Evolutionary conservation across 441 rosid genomes (phyloP), one percentile per base, ranked within the genome.

Genomic region (Jatropha multifida): DNA sequence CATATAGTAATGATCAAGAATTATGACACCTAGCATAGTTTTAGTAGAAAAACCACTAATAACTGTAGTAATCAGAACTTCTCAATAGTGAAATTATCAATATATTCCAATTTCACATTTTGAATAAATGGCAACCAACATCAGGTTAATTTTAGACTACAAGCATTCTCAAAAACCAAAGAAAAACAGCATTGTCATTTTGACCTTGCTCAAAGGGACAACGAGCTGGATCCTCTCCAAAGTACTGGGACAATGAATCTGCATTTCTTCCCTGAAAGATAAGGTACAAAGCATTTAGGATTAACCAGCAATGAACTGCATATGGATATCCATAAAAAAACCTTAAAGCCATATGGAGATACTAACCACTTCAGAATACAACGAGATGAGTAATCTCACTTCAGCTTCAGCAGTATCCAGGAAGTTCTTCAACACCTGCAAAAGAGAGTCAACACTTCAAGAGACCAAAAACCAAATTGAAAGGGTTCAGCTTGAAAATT

Each of bases 191-290:
- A 71, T 66, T 65, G 7, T 60, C 69, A 69, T 10, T 38, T 5
- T 48, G 77, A 96, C 99, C 99, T 94, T 96, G 99, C 81, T 96
- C 99, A 69, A 94, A 94, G 80, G 99, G 99, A 76, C 98, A 96
- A n/a, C 97, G 92, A 71, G 95, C 90, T 63, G 99, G 98, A 89
- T 96, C 99, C 85, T 96, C 98, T 73, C 98, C 98, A 49, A 96
- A 94, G 82, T 96, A 96, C 59, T 89, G 98, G 48, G 94, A 89
- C 82, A 96, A 81, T 7, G 97, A 92, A 90, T 96, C 99, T 20
- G 98, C 98, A 86, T 88, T 96, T 85, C 90, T 86, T 76, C 99
- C 99, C 99, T 96, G 91, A 73, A 84, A 82, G 58, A 68, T 64
- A 20, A 71, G 65, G 66, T 37, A 8, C 64, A 69, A 68, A 58